Evolutionary conservation across 2,329 filamentous ascomycete genomes (phyloP).

Genomic region (Hymenoscyphus albidus): DNA sequence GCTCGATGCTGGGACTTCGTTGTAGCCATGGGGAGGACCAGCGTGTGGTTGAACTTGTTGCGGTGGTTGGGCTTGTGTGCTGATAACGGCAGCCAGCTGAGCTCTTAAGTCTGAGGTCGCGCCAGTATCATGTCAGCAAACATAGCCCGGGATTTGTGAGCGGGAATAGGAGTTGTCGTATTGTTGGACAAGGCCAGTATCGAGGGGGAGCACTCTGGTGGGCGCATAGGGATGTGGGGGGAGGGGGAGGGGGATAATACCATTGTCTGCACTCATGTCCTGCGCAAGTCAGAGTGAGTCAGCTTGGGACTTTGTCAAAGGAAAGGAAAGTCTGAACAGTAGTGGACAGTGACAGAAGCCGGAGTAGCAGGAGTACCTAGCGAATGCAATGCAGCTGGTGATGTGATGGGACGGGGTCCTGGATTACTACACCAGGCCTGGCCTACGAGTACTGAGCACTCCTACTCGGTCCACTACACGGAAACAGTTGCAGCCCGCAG

Average conservation of each 20-base stretch:
- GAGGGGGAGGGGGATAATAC: slow-evolving; percentile 18
- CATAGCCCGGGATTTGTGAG: slow-evolving; percentile 10
- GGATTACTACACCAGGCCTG: slow-evolving; percentile 4
- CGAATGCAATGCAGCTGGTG: slow-evolving; percentile 3
- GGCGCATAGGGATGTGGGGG: slow-evolving; percentile 10
- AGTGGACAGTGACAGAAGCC: neutral
- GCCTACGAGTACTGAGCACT: neutral
- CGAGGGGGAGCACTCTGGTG: neutral
- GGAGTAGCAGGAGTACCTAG: neutral
- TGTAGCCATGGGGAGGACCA: slow-evolving; percentile 32
- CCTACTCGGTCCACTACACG: neutral
- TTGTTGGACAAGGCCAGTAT: neutral
- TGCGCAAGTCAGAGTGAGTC: slow-evolving; percentile 31
- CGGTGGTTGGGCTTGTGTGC: slow-evolving; percentile 23
- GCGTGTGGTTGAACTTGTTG: slow-evolving; percentile 18
- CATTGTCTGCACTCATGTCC: slow-evolving; percentile 33
- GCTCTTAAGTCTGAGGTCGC: slow-evolving; percentile 35
- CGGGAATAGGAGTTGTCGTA: neutral
- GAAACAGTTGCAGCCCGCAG: neutral
- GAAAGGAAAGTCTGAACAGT: slow-evolving; percentile 3
- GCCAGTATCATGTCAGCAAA: slow-evolving; percentile 33
- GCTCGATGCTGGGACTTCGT: slow-evolving; percentile 31
- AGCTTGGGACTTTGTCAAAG: slow-evolving; percentile 20
- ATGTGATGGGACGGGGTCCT: neutral
- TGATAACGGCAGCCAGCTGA: slow-evolving; percentile 35